Base-by-base conservation (phyloP, 768 basidiomycete genomes). In the Mycena galericulata region DNA sequence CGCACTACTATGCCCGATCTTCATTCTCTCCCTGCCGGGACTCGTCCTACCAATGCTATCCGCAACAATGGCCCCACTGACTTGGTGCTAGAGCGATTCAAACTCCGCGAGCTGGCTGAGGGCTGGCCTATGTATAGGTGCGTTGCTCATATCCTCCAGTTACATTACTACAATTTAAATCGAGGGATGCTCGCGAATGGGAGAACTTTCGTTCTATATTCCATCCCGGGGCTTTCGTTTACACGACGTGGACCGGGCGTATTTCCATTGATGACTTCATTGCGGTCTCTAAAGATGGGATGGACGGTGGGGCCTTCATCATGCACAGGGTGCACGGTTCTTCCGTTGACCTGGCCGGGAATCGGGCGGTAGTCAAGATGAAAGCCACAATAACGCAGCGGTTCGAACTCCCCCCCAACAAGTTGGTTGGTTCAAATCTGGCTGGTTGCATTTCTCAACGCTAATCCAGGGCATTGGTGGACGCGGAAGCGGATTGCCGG, bases 321-420 rank as follows among this genome's bases (percentile, higher is more conserved):
- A 73, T 74, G 73, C 73, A 74, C 38, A 69, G 73, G 10, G 62
- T 74, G 10, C 73, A 74, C 22, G 73, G 73, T 0, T 71, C 69
- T 2, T 73, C 73, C 11, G 72, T 74, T 15, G 78, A 79, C 57
- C 55, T 78, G 49, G 74, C 76, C 12, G 80, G 76, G 61, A 74
- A 66, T 30, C 73, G 78, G 34, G 79, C 78, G 66, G 74, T 73
- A 4, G 78, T 81, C 50, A 78, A 77, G 71, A 80, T 79, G 77
- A 76, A 77, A 68, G 79, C 79, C 32, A 74, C 73, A 2, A 74
- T 74, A 24, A 73, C 72, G 10, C 73, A 74, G 58, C 62, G 73
- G 14, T 73, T 74, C 46, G 56, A 53, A 41, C 58, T 74, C 10
- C 73, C 73, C 6, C 73, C 73, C 15, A 53, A 72, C 49, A 56